These are phyloP conservation scores for Lasiodiplodia sp. DNA, from an alignment of 2,329 filamentous ascomycete genomes.

Conservation along the genomic window DNA sequence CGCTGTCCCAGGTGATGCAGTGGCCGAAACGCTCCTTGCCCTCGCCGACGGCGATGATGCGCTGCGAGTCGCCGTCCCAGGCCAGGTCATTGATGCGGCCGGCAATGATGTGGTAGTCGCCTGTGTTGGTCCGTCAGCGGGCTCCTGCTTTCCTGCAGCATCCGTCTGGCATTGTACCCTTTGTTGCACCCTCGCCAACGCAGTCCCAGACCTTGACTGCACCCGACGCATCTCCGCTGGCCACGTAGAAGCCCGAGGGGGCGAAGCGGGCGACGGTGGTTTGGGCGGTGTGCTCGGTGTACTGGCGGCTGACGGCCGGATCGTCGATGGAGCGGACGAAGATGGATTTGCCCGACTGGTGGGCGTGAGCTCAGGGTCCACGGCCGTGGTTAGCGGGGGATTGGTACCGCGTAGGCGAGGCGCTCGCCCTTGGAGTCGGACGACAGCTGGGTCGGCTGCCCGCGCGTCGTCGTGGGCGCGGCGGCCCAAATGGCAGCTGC, in stretches of 20 bases:
- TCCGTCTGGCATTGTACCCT: conserved; percentile 56
- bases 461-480: conserved; percentile 80
- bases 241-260: conserved; percentile 92
- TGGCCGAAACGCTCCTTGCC: conserved; percentile 93
- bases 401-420: conserved; percentile 86
- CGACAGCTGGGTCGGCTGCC: conserved; percentile 87
- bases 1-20: conserved; percentile 91
- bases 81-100: conserved; percentile 95
- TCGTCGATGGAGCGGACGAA: conserved; percentile 95
- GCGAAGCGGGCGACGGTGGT: conserved; percentile 95
- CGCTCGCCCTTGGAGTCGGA: conserved; percentile 88
- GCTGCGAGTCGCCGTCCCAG: conserved; percentile 96
- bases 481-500: conserved; percentile 81
- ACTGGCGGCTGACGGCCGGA: conserved; percentile 84
- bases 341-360: conserved; percentile 91
- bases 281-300: conserved; percentile 85
- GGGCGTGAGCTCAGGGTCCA: neutral
- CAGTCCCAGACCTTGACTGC: conserved; percentile 91
- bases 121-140: conserved; percentile 41
- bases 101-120: conserved; percentile 93
- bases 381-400: conserved; percentile 3
- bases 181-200: conserved; percentile 84
- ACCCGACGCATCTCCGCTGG: conserved; percentile 86
- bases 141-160: neutral
- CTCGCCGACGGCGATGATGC: conserved; percentile 94